Conservation (phyloP, 345 rosid species). For the Psidium guajava region DNA sequence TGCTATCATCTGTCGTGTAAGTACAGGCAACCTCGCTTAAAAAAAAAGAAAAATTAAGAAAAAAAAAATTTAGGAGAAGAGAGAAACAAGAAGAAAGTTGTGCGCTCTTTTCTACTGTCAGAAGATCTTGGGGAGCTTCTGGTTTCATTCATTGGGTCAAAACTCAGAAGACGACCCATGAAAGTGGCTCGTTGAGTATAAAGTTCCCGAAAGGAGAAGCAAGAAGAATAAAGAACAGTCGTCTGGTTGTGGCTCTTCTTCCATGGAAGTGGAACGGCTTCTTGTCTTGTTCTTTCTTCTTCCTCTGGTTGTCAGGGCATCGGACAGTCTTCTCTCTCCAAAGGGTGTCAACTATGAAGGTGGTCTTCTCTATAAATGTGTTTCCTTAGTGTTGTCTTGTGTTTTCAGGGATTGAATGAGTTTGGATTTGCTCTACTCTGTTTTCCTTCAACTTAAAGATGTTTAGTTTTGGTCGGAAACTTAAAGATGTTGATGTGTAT, state of each 20-base stretch:
- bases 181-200: neutral
- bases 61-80: neutral
- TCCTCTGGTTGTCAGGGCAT: conserved; percentile 22
- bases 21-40: neutral
- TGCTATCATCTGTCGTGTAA: neutral
- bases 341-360: conserved; percentile 97
- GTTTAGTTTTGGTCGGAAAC: no score
- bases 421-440: neutral
- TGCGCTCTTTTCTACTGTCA: neutral
- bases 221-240: neutral
- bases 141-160: neutral
- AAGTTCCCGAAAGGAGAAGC: neutral
- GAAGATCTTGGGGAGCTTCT: neutral
- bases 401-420: neutral
- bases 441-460: neutral
- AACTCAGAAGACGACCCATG: neutral
- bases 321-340: conserved; percentile 78
- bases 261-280: conserved; percentile 10
- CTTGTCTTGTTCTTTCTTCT: conserved; percentile 15
- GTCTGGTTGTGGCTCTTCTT: neutral
- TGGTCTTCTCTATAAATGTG: neutral
- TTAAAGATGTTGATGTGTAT: neutral
- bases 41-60: neutral
- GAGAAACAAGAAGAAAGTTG: neutral
- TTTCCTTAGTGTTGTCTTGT: neutral